A percentile compares a stretch with the other conserved stretches of the same genome.
Conservation (phyloP, 2,329 filamentous ascomycete species). For the Pestalotiopsis sp. region DNA sequence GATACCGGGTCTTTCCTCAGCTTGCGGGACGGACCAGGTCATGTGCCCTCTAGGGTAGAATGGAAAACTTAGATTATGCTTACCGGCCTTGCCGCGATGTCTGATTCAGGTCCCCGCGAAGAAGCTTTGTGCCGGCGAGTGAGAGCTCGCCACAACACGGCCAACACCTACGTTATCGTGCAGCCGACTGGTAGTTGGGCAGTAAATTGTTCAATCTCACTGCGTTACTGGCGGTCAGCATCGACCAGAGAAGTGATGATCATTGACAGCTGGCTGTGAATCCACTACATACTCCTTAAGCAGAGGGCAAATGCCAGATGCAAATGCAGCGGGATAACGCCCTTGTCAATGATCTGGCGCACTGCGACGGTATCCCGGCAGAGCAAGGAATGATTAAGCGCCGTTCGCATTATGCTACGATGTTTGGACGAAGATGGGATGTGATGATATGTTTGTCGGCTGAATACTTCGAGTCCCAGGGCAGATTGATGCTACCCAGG, state of each 20-base stretch:
- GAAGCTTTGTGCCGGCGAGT: constrained; percentile 3
- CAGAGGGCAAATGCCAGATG: no score
- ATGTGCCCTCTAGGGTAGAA: neutral
- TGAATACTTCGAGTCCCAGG: neutral
- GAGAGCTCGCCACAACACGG: constrained; percentile 7
- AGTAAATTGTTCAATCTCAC: neutral
- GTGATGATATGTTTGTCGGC: neutral
- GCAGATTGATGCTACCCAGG: neutral
- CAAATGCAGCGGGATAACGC: no score
- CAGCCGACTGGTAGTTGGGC: neutral
- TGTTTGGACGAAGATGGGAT: neutral
- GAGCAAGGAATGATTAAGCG: neutral
- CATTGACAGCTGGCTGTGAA: neutral
- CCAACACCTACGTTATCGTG: neutral
- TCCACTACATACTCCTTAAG: neutral
- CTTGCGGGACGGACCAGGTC: neutral
- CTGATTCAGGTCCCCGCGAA: neutral
- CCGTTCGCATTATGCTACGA: neutral
- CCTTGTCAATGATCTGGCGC: neutral
- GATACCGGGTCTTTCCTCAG: neutral
- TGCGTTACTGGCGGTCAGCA: neutral
- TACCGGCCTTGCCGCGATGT: constrained; percentile 1
- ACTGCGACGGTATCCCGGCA: neutral
- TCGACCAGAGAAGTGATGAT: neutral
- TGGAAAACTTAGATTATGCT: neutral